Conservation (phyloP, 495 filamentous ascomycete genomes). For the Talaromyces trachyspermus region DNA sequence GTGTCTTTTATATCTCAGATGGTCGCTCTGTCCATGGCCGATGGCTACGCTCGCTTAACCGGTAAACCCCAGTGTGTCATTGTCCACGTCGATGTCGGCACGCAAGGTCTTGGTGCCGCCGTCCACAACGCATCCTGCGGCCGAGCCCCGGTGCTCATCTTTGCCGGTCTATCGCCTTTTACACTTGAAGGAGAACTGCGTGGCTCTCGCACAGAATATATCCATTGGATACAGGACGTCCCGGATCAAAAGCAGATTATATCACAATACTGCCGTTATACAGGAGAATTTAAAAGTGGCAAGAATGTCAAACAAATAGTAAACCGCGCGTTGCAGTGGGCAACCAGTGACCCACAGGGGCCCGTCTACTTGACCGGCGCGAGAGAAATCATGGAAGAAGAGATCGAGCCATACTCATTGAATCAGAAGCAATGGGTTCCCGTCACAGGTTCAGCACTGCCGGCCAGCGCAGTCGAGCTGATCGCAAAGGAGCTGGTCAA, state of each 20-base stretch:
- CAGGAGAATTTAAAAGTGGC: slow-evolving; percentile 82
- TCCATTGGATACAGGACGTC: slow-evolving; percentile 97
- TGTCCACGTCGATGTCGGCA: slow-evolving; percentile 94
- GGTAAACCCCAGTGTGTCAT: slow-evolving; percentile 85
- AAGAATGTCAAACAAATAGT: slow-evolving; percentile 96
- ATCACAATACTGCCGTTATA: slow-evolving; percentile 88
- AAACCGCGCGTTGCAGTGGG: slow-evolving; percentile 82
- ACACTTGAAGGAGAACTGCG: slow-evolving; percentile 88
- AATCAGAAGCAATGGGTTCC: slow-evolving; percentile 69
- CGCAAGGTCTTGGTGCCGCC: slow-evolving; percentile 83
- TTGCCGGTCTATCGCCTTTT: slow-evolving; percentile 83
- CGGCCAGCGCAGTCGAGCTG: slow-evolving; percentile 52
- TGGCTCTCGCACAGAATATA: slow-evolving; percentile 86
- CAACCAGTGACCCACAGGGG: slow-evolving; percentile 70
- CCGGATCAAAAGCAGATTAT: slow-evolving; percentile 92
- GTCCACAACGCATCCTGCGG: slow-evolving; percentile 88
- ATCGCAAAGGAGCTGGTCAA: slow-evolving; percentile 65
- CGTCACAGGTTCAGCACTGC: slow-evolving; percentile 68
- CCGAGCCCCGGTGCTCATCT: slow-evolving; percentile 80
- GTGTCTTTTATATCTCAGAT: too few relatives aligned
- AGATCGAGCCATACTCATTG: slow-evolving; percentile 73
- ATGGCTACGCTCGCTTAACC: slow-evolving; percentile 86
- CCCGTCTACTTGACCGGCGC: slow-evolving; percentile 82
- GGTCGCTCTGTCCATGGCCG: slow-evolving; percentile 96
- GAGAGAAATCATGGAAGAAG: slow-evolving; percentile 87